Conservation (phyloP, 306 rosid genomes). For the Acacia melanoxylon region DNA sequence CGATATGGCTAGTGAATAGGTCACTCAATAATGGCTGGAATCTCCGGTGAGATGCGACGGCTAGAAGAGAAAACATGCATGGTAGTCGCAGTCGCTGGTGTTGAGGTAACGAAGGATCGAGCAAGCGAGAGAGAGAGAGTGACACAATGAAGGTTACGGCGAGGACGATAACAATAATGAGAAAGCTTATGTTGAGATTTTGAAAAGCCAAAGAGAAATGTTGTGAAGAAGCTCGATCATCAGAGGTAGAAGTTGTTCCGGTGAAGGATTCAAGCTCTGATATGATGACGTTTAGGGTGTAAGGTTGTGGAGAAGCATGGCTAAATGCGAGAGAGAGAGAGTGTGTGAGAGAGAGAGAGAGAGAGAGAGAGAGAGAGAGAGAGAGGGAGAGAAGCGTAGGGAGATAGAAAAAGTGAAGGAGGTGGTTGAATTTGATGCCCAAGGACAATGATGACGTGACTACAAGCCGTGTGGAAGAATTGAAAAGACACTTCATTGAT, state of each 20-base stretch:
- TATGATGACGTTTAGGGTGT: constrained; percentile 35
- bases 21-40: background rate
- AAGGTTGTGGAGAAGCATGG: constrained; percentile 44
- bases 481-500: too few relatives aligned
- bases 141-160: constrained; percentile 52
- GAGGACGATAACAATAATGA: constrained; percentile 52
- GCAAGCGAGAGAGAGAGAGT: constrained; percentile 42
- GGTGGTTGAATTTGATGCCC: too few relatives aligned
- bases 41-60: constrained; percentile 52
- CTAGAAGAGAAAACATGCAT: constrained; percentile 30
- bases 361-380: background rate
- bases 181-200: constrained; percentile 51
- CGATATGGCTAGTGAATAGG: too few relatives aligned
- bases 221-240: constrained; percentile 6
- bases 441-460: too few relatives aligned
- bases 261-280: constrained; percentile 20
- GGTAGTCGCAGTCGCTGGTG: background rate
- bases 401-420: too few relatives aligned
- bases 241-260: background rate
- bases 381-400: too few relatives aligned
- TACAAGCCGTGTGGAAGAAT: too few relatives aligned
- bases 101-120: constrained; percentile 68
- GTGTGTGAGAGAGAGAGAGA: background rate
- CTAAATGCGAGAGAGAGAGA: background rate
- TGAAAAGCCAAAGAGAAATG: constrained; percentile 32